A percentile compares a stretch with the other conserved stretches of the same genome.
Conservation (phyloP, 2,329 filamentous ascomycete species). For the Colletotrichum sp. region DNA sequence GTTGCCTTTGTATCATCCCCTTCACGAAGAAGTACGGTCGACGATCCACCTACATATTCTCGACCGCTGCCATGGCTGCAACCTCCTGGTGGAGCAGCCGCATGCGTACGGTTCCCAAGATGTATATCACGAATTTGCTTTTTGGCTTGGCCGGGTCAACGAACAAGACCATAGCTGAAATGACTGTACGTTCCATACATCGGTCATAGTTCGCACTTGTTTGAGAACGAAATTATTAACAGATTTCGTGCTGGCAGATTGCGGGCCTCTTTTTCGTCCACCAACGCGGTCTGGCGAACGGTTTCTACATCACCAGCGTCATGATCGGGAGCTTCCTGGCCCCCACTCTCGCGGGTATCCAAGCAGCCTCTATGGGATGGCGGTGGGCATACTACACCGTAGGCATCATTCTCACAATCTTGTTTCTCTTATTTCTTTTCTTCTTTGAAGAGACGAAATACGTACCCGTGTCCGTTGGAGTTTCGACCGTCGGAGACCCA, state of each 20-base stretch:
- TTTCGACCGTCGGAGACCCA: not conserved
- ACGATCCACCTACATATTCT: slow-evolving; percentile 26
- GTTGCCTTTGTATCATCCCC: slow-evolving; percentile 26
- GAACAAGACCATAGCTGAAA: slow-evolving; percentile 43
- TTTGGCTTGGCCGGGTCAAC: slow-evolving; percentile 40
- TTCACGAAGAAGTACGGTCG: slow-evolving; percentile 27
- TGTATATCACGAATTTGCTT: slow-evolving; percentile 29
- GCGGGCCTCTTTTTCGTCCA: not conserved
- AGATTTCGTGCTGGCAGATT: not conserved
- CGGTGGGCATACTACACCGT: slow-evolving; percentile 26
- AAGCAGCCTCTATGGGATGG: slow-evolving; percentile 26
- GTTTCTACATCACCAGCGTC: slow-evolving; percentile 32
- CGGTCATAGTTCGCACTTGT: rapidly evolving
- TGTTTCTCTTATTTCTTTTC: not conserved
- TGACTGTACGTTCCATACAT: slow-evolving; percentile 31
- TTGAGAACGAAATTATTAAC: not conserved
- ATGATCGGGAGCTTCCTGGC: slow-evolving; percentile 34
- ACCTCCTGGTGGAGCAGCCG: slow-evolving; percentile 25
- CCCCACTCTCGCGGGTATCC: slow-evolving; percentile 33
- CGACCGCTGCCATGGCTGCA: slow-evolving; percentile 25
- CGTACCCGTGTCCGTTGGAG: not conserved
- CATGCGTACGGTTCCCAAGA: slow-evolving; percentile 25
- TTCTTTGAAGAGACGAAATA: not conserved
- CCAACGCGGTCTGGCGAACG: slow-evolving; percentile 31
- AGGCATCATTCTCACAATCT: not conserved